Base-by-base conservation (phyloP, 352 stramenopile species). In the Peronosclerospora sorghi region DNA sequence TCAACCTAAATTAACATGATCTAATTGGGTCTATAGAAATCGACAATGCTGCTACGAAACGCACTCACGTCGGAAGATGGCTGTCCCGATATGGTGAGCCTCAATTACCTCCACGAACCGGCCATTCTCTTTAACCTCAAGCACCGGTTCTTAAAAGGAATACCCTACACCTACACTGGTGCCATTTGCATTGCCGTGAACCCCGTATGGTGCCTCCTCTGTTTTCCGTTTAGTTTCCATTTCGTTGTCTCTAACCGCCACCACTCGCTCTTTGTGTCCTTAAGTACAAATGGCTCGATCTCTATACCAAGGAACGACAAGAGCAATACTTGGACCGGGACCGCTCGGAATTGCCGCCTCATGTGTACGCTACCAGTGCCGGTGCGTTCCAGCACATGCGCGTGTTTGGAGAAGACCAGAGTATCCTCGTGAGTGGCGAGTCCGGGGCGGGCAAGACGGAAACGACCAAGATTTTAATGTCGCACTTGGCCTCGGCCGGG, bases 181-280 rank as follows among this genome's bases (percentile, higher is more conserved):
- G 83, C 96, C 17, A 98, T 98, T 66, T 92, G 96, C 55, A 96
- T 98, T 48, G 94, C 95, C 17, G 88, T 98, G 23, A 98, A 98
- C 61, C 95, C 94, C 27, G 79, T 92, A 88, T 56, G 79, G 84
- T 8, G 17, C 32, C 18, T 14, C 15, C 34, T 40, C 32, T 37
- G n/a, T 39, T 53, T 15, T 15, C 13, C 36, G 13, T 32, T 4
- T 36, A 5, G 3, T 36, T 13, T 36, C 14, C 8, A 20, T 13
- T n/a, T n/a, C n/a, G n/a, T n/a, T n/a, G n/a, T n/a, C n/a, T n/a
- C n/a, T n/a, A n/a, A n/a, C n/a, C n/a, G n/a, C n/a, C n/a, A n/a
- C n/a, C n/a, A n/a, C n/a, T n/a, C n/a, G n/a, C n/a, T n/a, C 26
- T 51, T 36, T 48, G 8, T 49, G 2, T 32, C 35, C 18, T 30